Base-by-base conservation (phyloP, 805 yeast genomes). In the Sugiyamaella marilandica region DNA sequence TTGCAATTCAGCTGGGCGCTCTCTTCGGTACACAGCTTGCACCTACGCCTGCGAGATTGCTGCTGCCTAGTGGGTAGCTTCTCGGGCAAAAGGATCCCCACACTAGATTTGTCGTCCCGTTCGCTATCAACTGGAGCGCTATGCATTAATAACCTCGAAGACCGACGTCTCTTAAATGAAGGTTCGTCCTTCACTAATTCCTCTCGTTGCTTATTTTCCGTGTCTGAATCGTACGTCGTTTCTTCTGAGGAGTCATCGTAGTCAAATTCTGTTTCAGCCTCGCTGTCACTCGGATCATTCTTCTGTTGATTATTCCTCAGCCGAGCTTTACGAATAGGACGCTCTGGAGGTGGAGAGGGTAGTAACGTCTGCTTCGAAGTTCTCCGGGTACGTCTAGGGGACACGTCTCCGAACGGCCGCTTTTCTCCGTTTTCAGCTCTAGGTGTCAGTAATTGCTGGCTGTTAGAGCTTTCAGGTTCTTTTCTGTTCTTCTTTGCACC, bases 1-100 rank as follows among this genome's bases (percentile, higher is more conserved):
- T 83, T 87, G 66, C 97, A 91, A 2, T 54, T 31, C 56, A 58
- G 56, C 54, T 53, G 10, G 36, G 45, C n/a, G 32, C 35, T 26
- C 55, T 61, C 65, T 4, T 50, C 44, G 29, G 59, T 61, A 44
- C 71, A 67, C 5, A 55, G 36, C 39, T 62, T 65, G 45, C 70
- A 68, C 5, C 31, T 37, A 5, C 19, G 34, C 18, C 35, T 19
- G 19, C 34, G 35, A 8, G 34, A 24, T 7, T 10, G 31, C 19
- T 26, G 47, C 44, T 16, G 21, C 24, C n/a, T 5, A 41, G 29
- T 5, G 7, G 29, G 7, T 7, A 24, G 29, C 29, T 24, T 24
- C 7, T 24, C 29, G 29, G 29, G 29, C 29, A 24, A 24, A 24
- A 7, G 7, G 29, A 3, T 24, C 29, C 7, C 29, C 29, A 7